phyloP scores from a whole-genome alignment of 164 flowering plant species.

The Houttuynia cordata region DNA sequence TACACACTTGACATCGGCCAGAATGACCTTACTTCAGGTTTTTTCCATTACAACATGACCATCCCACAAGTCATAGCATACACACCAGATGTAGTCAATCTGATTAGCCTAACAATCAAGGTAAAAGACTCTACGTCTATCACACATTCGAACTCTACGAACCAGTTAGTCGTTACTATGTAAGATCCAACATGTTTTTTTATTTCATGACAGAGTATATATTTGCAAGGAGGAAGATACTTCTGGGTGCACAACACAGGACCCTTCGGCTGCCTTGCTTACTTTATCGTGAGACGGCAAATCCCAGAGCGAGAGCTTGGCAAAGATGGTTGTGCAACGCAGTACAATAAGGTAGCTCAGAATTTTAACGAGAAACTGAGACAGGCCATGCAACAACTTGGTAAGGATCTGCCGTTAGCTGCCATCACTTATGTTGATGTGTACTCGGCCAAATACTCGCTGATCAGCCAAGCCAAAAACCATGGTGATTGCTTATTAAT shows the following conservation, averaged over 20 bases:
- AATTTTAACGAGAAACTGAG: slow-evolving; percentile 30
- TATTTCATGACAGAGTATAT: slow-evolving; percentile 15
- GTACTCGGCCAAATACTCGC: slow-evolving; percentile 34
- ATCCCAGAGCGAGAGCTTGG: slow-evolving; percentile 26
- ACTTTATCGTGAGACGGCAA: slow-evolving; percentile 17
- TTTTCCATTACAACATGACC: slow-evolving; percentile 21
- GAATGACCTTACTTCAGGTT: slow-evolving; percentile 37
- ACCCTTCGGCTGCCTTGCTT: slow-evolving; percentile 44
- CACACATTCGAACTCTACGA: too few relatives aligned
- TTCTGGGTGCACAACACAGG: slow-evolving; percentile 64
- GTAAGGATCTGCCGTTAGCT: slow-evolving; percentile 29
- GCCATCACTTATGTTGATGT: slow-evolving; percentile 46
- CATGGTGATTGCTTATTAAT: too few relatives aligned
- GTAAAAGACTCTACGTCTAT: slow-evolving; percentile 7
- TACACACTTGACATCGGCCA: slow-evolving; percentile 50
- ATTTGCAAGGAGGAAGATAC: slow-evolving; percentile 34
- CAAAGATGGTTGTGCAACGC: slow-evolving; percentile 30
- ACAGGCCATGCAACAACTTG: slow-evolving; percentile 22
- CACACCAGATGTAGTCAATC: slow-evolving; percentile 31
- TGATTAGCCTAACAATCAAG: slow-evolving; percentile 24
- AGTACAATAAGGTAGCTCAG: slow-evolving; percentile 34
- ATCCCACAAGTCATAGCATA: slow-evolving; percentile 24
- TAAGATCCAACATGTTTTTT: too few relatives aligned
- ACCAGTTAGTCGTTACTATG: too few relatives aligned
- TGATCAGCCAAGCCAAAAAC: slow-evolving; percentile 31